A percentile compares a stretch with the other conserved stretches of the same genome.
Conservation (phyloP, 1,284 basidiomycete genomes). For the Ustilago cynodontis region DNA sequence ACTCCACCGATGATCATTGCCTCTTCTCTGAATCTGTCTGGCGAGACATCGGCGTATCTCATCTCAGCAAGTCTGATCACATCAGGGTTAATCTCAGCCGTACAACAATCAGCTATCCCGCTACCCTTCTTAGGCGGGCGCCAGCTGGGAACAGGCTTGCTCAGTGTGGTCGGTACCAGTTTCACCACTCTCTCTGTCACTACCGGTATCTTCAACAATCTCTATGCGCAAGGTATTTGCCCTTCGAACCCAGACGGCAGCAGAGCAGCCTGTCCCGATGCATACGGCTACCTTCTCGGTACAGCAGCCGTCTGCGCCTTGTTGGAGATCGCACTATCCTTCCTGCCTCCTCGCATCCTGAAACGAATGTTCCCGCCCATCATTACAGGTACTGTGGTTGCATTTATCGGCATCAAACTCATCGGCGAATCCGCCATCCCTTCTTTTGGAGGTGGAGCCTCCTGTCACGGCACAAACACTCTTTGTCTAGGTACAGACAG, state of each 20-base stretch:
- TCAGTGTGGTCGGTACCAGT: constrained; percentile 86
- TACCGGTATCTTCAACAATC: constrained; percentile 76
- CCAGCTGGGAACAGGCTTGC: constrained; percentile 81
- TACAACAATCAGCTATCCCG: constrained; percentile 79
- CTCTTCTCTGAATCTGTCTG: constrained; percentile 63
- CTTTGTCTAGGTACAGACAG: constrained; percentile 74
- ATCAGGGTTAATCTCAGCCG: constrained; percentile 78
- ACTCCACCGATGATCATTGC: constrained; percentile 80
- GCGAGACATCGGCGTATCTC: constrained; percentile 78
- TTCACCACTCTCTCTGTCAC: constrained; percentile 84
- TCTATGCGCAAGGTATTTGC: constrained; percentile 85
- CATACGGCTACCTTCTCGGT: constrained; percentile 73
- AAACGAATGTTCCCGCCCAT: constrained; percentile 83
- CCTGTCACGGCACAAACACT: constrained; percentile 75
- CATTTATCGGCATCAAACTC: constrained; percentile 78
- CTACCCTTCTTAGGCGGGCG: constrained; percentile 74
- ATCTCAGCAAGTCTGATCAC: constrained; percentile 82
- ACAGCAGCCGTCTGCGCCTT: constrained; percentile 83
- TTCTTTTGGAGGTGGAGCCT: constrained; percentile 83
- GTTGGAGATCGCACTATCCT: constrained; percentile 82
- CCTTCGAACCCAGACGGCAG: constrained; percentile 77
- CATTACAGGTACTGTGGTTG: constrained; percentile 74
- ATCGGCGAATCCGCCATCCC: constrained; percentile 79
- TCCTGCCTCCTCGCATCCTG: constrained; percentile 76
- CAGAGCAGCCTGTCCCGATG: constrained; percentile 75